Evolutionary conservation across 441 rosid species (phyloP).

Genomic region (Gossypium davidsonii): DNA sequence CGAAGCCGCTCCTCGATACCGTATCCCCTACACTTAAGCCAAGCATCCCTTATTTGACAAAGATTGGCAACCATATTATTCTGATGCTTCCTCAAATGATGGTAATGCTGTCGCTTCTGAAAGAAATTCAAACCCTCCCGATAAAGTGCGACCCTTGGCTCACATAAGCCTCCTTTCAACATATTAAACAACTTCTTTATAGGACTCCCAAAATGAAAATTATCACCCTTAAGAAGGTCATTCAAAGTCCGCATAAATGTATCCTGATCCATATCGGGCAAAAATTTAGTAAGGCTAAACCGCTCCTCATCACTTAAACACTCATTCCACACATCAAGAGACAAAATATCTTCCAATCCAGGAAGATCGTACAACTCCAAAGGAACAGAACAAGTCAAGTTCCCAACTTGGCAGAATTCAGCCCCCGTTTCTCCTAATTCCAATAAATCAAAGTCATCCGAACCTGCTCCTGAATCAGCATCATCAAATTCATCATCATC

Average conservation of each 20-base stretch:
- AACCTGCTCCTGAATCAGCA: constrained; percentile 96
- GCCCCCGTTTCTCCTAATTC: constrained; percentile 88
- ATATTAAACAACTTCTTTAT: constrained; percentile 68
- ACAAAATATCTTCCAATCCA: constrained; percentile 62
- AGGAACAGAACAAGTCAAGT: constrained; percentile 76
- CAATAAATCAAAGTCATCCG: constrained; percentile 94
- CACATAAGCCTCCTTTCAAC: constrained; percentile 93
- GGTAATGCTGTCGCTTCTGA: constrained; percentile 71
- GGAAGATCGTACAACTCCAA: constrained; percentile 84
- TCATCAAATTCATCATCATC: constrained; percentile 71
- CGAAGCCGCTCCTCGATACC: constrained; percentile 88
- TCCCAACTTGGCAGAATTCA: constrained; percentile 86
- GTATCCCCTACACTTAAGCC: constrained; percentile 76
- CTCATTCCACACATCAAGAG: constrained; percentile 96
- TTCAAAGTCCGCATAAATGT: constrained; percentile 58
- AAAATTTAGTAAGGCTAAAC: constrained; percentile 53
- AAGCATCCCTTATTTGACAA: constrained; percentile 87
- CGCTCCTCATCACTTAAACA: constrained; percentile 76
- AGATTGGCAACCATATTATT: constrained; percentile 67
- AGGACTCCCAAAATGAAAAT: constrained; percentile 91
- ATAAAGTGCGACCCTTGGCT: constrained; percentile 89
- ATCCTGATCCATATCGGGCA: constrained; percentile 85
- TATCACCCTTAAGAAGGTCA: constrained; percentile 68
- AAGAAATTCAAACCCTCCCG: constrained; percentile 70
- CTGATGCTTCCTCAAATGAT: constrained; percentile 78